Evolutionary conservation across 2,329 filamentous ascomycete species (phyloP).

Genomic region (Sporothrix schenckii): DNA sequence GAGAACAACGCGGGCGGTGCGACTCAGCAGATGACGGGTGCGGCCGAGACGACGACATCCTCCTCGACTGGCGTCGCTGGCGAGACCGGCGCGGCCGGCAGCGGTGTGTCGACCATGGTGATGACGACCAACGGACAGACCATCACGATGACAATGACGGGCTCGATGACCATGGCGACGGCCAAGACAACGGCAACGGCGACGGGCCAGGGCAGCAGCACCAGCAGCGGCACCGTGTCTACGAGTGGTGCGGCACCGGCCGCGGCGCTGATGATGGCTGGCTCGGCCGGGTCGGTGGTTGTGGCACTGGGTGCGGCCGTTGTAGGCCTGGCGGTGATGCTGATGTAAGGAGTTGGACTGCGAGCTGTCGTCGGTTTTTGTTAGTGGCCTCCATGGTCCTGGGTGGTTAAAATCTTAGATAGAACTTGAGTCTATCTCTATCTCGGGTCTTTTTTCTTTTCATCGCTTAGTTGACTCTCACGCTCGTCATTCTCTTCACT

Average conservation of each 20-base stretch:
- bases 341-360: background rate
- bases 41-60: background rate
- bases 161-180: conserved; percentile 20
- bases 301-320: conserved; percentile 11
- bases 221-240: background rate
- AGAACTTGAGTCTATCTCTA: background rate
- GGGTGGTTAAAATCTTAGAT: background rate
- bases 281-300: background rate
- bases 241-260: conserved; percentile 12
- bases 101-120: conserved; percentile 33
- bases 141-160: conserved; percentile 34
- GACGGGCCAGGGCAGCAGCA: conserved; percentile 2
- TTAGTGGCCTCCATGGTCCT: background rate
- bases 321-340: conserved; percentile 24
- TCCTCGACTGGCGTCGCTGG: background rate
- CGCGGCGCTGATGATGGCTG: background rate
- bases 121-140: conserved; percentile 34
- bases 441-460: background rate
- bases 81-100: conserved; percentile 14
- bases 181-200: conserved; percentile 26
- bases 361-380: background rate
- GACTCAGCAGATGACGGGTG: background rate
- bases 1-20: background rate
- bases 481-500: background rate
- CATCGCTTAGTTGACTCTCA: background rate